Conservation (phyloP, 352 stramenopile genomes). For the Phytophthora macrochlamydospora region DNA sequence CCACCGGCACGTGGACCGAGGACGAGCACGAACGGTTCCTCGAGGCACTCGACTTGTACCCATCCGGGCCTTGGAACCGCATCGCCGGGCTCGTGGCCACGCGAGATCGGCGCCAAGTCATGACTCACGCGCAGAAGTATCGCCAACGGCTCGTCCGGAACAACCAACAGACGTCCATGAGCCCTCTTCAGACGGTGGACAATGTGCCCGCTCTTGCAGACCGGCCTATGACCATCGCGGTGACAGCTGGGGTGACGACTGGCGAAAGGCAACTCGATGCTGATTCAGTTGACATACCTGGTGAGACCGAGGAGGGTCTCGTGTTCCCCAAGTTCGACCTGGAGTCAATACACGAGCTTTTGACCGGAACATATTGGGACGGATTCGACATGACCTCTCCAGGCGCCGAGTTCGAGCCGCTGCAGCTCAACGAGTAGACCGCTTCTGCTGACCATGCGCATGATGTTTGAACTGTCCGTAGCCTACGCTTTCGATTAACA, state of each 20-base stretch:
- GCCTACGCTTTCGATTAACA: background rate
- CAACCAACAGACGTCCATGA: background rate
- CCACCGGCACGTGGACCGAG: conserved; percentile 27
- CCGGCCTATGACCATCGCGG: conserved; percentile 2
- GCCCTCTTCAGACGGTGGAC: background rate
- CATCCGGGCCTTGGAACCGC: conserved; percentile 52
- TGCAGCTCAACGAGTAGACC: conserved; percentile 19
- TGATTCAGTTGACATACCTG: conserved; percentile 11
- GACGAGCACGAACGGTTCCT: conserved; percentile 35
- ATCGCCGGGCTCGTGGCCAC: conserved; percentile 40
- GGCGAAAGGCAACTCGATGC: conserved; percentile 27
- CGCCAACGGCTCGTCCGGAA: conserved; percentile 26
- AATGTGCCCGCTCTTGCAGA: background rate
- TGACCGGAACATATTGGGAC: conserved; percentile 14
- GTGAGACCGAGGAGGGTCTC: background rate
- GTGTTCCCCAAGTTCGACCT: conserved; percentile 11
- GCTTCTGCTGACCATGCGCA: conserved; percentile 3
- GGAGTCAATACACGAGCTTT: conserved; percentile 11
- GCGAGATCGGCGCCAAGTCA: conserved; percentile 40
- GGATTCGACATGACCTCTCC: conserved; percentile 20
- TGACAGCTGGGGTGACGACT: conserved; percentile 12
- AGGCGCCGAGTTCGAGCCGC: conserved; percentile 18
- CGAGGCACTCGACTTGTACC: conserved; percentile 39
- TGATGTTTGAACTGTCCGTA: background rate
- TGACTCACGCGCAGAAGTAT: conserved; percentile 47